Conservation (phyloP, 495 filamentous ascomycete genomes). For the Cercophora scortea region DNA sequence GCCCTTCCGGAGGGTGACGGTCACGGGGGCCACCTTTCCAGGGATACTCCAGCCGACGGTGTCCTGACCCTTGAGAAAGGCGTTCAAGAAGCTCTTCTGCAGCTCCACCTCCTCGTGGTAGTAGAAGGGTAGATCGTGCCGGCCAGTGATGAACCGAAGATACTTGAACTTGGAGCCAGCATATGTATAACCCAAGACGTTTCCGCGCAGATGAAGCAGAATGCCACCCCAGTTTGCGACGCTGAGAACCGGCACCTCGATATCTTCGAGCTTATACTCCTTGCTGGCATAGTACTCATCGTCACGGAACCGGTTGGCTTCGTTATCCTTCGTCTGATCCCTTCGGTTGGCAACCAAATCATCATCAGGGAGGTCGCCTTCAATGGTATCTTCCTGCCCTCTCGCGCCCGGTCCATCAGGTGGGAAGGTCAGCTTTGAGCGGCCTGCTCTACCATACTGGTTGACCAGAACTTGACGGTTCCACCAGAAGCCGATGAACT, state of each 20-base stretch:
- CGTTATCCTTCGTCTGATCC: constrained; percentile 56
- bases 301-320: constrained; percentile 45
- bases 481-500: constrained; percentile 61
- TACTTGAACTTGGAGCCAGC: constrained; percentile 57
- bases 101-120: constrained; percentile 56
- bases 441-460: constrained; percentile 47
- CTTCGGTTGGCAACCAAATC: constrained; percentile 41
- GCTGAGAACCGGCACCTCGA: constrained; percentile 52
- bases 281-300: constrained; percentile 54
- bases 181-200: constrained; percentile 53
- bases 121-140: constrained; percentile 67
- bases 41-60: constrained; percentile 45
- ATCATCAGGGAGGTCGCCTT: constrained; percentile 46
- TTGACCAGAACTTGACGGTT: constrained; percentile 54
- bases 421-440: constrained; percentile 19
- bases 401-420: constrained; percentile 31
- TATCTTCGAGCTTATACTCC: constrained; percentile 53
- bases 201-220: constrained; percentile 54
- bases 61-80: constrained; percentile 60
- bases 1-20: constrained; percentile 51
- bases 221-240: constrained; percentile 65
- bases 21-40: constrained; percentile 49
- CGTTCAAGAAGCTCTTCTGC: constrained; percentile 57
- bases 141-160: constrained; percentile 57
- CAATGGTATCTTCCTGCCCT: constrained; percentile 50